Base-by-base conservation (phyloP, 1,284 basidiomycete genomes). In the Salmacisia buchloeana region DNA sequence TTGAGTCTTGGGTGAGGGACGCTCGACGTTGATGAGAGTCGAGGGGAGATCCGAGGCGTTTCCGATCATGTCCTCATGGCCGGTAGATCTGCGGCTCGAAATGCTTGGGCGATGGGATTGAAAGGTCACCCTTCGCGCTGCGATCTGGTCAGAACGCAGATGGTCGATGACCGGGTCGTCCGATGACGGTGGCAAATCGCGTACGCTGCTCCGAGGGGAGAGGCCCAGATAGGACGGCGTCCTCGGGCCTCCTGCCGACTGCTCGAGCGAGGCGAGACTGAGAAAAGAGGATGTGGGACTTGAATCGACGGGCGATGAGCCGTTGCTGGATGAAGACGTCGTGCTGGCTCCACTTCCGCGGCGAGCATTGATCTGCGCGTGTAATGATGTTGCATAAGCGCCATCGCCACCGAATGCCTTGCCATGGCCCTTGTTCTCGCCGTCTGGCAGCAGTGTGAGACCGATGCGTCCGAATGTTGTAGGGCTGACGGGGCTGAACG, bases 141-240 rank as follows among this genome's bases (percentile, higher is more conserved):
- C 49, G 27, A 54, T 54, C 4, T 54, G 29, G 13, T 27, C n/a
- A 3, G 49, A 54, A 33, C 29, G 49, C 13, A 54, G 27, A 54
- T 54, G 49, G 13, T 54, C 49, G 25, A 54, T 29, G 27, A 54
- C 27, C 25, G 49, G 25, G 27, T 54, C 49, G 23, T 33, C 29
- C 4, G 25, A 5, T 1, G n/a, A n/a, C n/a, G n/a, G n/a, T n/a
- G 27, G 3, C 29, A 31, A 18, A 13, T 54, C 49, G 18, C n/a
- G 49, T 5, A 31, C 18, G 10, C 49, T 18, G 27, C 13, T 54
- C 29, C 49, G 49, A 31, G 49, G 29, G 34, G 49, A 31, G 27
- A 31, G 49, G 49, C 49, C 29, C 49, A 54, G 29, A n/a, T 54
- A 54, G 49, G 49, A 54, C 6, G 49, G 49, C 9, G 49, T 54